Base-by-base conservation (phyloP, 1,139 yeast genomes). In the Hyphopichia buzzinii region DNA sequence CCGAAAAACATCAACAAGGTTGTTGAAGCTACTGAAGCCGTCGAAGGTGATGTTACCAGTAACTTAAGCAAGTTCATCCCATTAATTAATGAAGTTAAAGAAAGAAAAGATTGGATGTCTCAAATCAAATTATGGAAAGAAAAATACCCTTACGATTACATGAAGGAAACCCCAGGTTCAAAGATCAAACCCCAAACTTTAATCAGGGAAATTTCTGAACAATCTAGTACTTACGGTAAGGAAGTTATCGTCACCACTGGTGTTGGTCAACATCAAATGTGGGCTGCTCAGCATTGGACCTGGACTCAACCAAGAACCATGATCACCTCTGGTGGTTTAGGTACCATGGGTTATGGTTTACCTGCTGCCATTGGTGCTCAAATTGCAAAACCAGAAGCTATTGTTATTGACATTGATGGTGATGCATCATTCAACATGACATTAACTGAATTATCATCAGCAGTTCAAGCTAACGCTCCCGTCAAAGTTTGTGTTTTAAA, bases 201-300 rank as follows among this genome's bases (percentile, higher is more conserved):
- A 40, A 81, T 92, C 46, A 67, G 74, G 37, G 92, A 86, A 62
- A 75, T 92, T 41, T 81, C 95, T 8, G 75, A 80, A 45, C 83
- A 89, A 53, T 81, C 90, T 27, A 72, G 70, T 37, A 70, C 72
- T 38, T 77, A 80, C 54, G 81, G 79, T 44, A 86, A 79, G 59
- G 87, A 81, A 45, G 90, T 88, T 44, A 80, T 89, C 54, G 82
- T 92, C 50, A 85, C 97, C 39, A 92, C 98, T 32, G 98, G 98
- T 73, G 97, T 92, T 39, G 98, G 98, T 42, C 98, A 92, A 74
- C 98, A 92, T 75, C 98, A 92, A 72, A 92, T 92, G 98, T 92
- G 98, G 97, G 94, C 97, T 30, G 98, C 98, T 30, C 98, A 92
- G 69, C 90, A 89, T 64, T 89, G 84, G 79, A 80, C 89, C 38